phyloP scores from a whole-genome alignment of 257 asterid genomes.

The Gentiana macrophylla region DNA sequence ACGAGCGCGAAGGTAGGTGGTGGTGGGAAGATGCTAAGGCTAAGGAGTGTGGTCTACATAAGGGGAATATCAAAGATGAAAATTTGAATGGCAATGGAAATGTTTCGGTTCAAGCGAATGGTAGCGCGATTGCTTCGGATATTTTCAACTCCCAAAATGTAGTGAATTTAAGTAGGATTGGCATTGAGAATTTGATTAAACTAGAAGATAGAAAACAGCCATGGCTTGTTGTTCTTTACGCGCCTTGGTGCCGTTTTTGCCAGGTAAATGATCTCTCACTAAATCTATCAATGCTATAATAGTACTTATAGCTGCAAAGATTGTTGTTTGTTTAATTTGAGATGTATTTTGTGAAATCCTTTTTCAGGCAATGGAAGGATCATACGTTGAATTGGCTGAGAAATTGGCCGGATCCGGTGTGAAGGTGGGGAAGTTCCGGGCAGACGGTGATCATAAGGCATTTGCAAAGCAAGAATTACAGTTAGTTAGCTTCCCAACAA shows the following conservation, averaged over 20 bases:
- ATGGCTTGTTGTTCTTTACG: constrained; percentile 74
- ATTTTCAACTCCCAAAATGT: constrained; percentile 36
- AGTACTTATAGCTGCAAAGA: too few relatives aligned
- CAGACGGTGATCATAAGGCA: constrained; percentile 75
- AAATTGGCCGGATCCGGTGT: constrained; percentile 49
- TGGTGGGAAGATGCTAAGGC: constrained; percentile 99
- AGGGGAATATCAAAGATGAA: constrained; percentile 67
- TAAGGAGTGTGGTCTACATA: constrained; percentile 86
- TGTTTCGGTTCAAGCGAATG: constrained; percentile 29
- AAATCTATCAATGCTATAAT: too few relatives aligned
- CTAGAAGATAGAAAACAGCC: constrained; percentile 57
- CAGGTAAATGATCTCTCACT: constrained; percentile 28
- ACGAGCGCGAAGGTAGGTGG: constrained; percentile 94
- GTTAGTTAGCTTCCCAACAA: constrained; percentile 70
- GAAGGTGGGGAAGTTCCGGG: constrained; percentile 79
- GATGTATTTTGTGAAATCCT: too few relatives aligned
- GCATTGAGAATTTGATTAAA: constrained; percentile 62
- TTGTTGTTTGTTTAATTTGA: too few relatives aligned
- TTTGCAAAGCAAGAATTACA: constrained; percentile 60
- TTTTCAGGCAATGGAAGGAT: too few relatives aligned
- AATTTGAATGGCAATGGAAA: constrained; percentile 29
- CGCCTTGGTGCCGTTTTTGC: constrained; percentile 91
- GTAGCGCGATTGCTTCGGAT: constrained; percentile 27
- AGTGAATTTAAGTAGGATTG: constrained; percentile 53
- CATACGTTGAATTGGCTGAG: too few relatives aligned